phyloP scores from a whole-genome alignment of 2,329 filamentous ascomycete genomes.

The Ceratocystis alfenasii region DNA sequence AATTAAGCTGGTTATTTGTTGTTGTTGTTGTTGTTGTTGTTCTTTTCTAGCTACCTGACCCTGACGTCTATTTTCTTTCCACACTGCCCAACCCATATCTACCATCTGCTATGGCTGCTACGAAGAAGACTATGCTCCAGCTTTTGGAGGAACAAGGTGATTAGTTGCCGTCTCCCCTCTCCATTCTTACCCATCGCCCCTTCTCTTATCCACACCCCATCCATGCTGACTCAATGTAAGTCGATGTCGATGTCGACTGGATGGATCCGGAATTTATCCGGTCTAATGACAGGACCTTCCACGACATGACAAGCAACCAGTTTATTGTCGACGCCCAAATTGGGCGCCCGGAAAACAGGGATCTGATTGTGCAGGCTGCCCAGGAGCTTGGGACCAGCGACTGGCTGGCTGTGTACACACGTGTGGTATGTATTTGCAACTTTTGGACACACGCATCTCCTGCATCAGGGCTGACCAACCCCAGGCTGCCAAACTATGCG shows the following conservation, averaged over 20 bases:
- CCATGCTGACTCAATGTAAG: constrained; percentile 26
- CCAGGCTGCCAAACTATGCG: constrained; percentile 36
- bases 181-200: background rate
- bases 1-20: background rate
- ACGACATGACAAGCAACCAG: constrained; percentile 42
- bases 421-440: constrained; percentile 28
- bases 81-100: background rate
- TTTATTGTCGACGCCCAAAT: constrained; percentile 38
- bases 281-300: constrained; percentile 34
- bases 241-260: constrained; percentile 41
- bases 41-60: background rate
- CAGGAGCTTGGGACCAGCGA: constrained; percentile 35
- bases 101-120: background rate
- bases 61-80: background rate
- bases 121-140: background rate
- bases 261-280: constrained; percentile 40
- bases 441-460: background rate
- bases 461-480: constrained; percentile 21
- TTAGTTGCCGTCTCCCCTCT: background rate
- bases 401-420: constrained; percentile 39
- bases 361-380: constrained; percentile 33
- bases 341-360: constrained; percentile 33
- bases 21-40: background rate
- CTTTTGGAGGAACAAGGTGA: constrained; percentile 9
- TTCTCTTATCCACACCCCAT: background rate